These are phyloP conservation scores for Phenoliferia sp. DNA, from an alignment of 1,284 basidiomycete species.

Conservation along the genomic window DNA sequence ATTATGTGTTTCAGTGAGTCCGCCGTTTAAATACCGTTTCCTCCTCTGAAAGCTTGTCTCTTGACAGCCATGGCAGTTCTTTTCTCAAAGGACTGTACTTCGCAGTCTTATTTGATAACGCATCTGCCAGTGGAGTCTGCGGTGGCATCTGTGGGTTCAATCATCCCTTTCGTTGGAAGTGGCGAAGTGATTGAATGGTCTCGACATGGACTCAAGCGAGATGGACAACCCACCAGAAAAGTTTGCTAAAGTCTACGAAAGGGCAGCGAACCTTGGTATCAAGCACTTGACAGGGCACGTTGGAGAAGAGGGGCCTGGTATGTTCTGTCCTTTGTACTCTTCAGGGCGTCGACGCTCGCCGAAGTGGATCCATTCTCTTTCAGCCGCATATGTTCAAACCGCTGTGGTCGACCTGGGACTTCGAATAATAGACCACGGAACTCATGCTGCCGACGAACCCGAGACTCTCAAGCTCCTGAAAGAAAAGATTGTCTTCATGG, in stretches of 20 bases:
- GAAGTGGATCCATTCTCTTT: not conserved
- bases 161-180: no score
- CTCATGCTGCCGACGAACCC: constrained; percentile 32
- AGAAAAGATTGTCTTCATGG: constrained; percentile 17
- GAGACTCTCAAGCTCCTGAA: constrained; percentile 28
- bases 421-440: constrained; percentile 33
- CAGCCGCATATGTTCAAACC: constrained; percentile 4
- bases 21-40: no score
- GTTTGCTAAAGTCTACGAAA: constrained; percentile 26
- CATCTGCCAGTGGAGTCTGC: no score
- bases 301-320: constrained; percentile 33
- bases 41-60: no score
- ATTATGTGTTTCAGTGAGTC: constrained; percentile 34
- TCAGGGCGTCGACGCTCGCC: not conserved
- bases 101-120: no score
- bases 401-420: constrained; percentile 25
- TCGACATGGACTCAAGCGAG: constrained; percentile 31
- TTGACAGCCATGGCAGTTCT: no score
- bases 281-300: constrained; percentile 32
- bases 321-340: no score
- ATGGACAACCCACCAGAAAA: constrained; percentile 27
- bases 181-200: no score
- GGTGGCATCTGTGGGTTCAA: constrained; percentile 7
- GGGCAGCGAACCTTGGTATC: constrained; percentile 27
- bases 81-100: no score